Evolutionary conservation across 139 green algal species (phyloP), one percentile per base, ranked within the genome.

Genomic region (Chlorella sp.): DNA sequence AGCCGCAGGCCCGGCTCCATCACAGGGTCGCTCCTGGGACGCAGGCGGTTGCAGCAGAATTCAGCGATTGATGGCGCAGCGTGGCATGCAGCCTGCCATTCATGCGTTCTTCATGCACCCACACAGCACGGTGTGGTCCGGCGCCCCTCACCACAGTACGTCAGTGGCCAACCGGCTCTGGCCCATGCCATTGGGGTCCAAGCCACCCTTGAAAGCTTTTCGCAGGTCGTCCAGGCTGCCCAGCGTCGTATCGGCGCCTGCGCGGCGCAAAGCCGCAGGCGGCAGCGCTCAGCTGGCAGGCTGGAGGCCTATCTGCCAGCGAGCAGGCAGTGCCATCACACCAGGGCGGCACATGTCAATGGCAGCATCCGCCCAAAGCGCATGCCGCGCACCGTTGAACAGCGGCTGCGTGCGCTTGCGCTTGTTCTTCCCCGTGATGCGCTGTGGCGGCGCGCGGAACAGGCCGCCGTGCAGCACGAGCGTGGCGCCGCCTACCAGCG

Each of bases 71-170:
- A n/a, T n/a, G n/a, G n/a, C n/a, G n/a, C n/a, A n/a, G n/a, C n/a
- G n/a, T n/a, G n/a, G n/a, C n/a, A n/a, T n/a, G n/a, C n/a, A n/a
- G n/a, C n/a, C n/a, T n/a, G n/a, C n/a, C n/a, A n/a, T n/a, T n/a
- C n/a, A n/a, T n/a, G n/a, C n/a, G n/a, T n/a, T n/a, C n/a, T n/a
- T n/a, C n/a, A n/a, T n/a, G n/a, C n/a, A n/a, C n/a, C n/a, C n/a
- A n/a, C n/a, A n/a, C n/a, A n/a, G n/a, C n/a, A n/a, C n/a, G n/a
- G n/a, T n/a, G n/a, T n/a, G n/a, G n/a, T n/a, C n/a, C n/a, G n/a
- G n/a, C n/a, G n/a, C n/a, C n/a, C n/a, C n/a, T n/a, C 84, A 94
- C 96, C 96, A 99, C 71, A 99, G 82, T 58, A 99, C 90, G 73
- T 99, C 95, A 2, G 87, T 76, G 4, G 94, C 90, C 8, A 97